Evolutionary conservation across 208 protist species (phyloP).

Genomic region (Leishmania gerbilli): DNA sequence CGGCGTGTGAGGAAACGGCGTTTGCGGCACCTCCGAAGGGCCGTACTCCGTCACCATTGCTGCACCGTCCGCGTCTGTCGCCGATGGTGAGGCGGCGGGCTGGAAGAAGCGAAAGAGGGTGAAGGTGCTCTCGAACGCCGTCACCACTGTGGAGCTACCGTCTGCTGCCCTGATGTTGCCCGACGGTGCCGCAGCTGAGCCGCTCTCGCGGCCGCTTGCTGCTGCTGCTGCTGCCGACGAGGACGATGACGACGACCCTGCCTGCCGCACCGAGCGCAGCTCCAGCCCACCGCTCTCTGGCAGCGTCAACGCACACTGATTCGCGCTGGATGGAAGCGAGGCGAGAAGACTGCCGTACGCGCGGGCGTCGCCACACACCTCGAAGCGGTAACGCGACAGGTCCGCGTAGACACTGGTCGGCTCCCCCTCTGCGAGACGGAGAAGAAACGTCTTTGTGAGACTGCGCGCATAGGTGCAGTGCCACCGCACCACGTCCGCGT

Average conservation of each 20-base stretch:
- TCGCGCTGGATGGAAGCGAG: constrained; percentile 37
- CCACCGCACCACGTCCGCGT: constrained; percentile 43
- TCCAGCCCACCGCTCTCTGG: constrained; percentile 36
- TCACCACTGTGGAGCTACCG: constrained; percentile 28
- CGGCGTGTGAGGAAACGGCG: background rate
- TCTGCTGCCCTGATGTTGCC: constrained; percentile 8
- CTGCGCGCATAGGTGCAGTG: constrained; percentile 35
- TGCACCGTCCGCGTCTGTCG: background rate
- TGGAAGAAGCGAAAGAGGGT: constrained; percentile 32
- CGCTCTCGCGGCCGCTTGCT: constrained; percentile 2
- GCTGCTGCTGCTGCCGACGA: constrained; percentile 5
- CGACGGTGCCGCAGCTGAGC: background rate
- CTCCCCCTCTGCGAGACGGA: constrained; percentile 43
- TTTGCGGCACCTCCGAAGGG: constrained; percentile 5
- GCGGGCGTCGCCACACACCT: constrained; percentile 40
- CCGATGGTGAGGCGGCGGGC: background rate
- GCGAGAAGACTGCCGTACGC: constrained; percentile 44
- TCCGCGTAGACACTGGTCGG: constrained; percentile 28
- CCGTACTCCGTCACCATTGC: background rate
- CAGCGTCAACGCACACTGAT: constrained; percentile 39
- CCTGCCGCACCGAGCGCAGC: constrained; percentile 35
- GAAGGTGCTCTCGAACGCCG: constrained; percentile 26
- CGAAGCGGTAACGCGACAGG: constrained; percentile 41
- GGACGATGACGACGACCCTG: background rate
- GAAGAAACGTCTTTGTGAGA: constrained; percentile 45